Evolutionary conservation across 1,284 basidiomycete species (phyloP).

Genomic region (Jaminaea rosea): DNA sequence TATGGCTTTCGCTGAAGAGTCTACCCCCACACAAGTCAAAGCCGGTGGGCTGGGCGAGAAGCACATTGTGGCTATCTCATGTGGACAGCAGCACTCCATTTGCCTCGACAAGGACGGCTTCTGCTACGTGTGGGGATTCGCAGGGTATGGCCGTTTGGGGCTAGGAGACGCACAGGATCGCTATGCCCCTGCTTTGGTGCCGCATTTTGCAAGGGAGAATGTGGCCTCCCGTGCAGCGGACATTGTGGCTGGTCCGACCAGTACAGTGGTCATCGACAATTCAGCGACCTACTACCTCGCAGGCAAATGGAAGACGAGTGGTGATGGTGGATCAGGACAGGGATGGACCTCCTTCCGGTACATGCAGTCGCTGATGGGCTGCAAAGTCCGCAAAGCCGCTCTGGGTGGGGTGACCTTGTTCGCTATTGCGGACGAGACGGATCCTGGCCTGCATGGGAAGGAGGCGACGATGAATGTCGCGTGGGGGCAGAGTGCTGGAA

Average conservation of each 20-base stretch:
- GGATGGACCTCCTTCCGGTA: conserved; percentile 31
- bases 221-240: conserved; percentile 58
- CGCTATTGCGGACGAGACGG: conserved; percentile 58
- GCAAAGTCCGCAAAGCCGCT: conserved; percentile 51
- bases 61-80: conserved; percentile 69
- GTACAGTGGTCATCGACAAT: conserved; percentile 71
- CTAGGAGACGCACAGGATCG: conserved; percentile 72
- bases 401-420: conserved; percentile 88
- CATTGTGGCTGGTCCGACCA: conserved; percentile 72
- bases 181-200: conserved; percentile 33
- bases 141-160: conserved; percentile 50
- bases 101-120: conserved; percentile 65
- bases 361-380: conserved; percentile 37
- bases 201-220: conserved; percentile 51
- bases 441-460: conserved; percentile 52
- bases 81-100: conserved; percentile 75
- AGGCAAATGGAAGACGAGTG: conserved; percentile 74
- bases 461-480: conserved; percentile 67
- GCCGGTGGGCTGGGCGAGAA: conserved; percentile 61
- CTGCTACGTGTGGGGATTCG: conserved; percentile 58
- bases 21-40: conserved; percentile 54
- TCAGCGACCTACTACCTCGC: conserved; percentile 66
- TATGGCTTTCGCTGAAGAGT: conserved; percentile 53
- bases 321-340: conserved; percentile 59
- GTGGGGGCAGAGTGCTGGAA: conserved; percentile 66